phyloP scores from a whole-genome alignment of 1,284 basidiomycete species.

The Irpex rosettiformis region DNA sequence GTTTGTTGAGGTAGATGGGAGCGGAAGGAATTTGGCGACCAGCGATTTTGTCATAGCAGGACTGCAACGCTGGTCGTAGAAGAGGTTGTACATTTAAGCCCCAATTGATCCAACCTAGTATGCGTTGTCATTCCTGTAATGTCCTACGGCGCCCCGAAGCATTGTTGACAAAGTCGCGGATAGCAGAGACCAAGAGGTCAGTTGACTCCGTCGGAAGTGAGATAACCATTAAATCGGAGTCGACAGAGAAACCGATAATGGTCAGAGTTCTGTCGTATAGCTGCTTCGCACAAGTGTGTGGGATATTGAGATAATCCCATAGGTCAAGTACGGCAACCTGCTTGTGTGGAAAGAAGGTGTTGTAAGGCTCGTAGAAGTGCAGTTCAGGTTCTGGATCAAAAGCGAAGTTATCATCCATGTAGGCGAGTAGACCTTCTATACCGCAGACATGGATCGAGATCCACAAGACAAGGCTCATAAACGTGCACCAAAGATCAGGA shows the following conservation, averaged over 20 bases:
- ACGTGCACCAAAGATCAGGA: conserved; percentile 26
- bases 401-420: conserved; percentile 36
- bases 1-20: conserved; percentile 28
- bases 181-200: background rate
- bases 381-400: conserved; percentile 20
- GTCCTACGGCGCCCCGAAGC: conserved; percentile 8
- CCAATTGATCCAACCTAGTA: conserved; percentile 40
- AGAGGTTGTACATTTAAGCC: conserved; percentile 36
- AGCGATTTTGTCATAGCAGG: conserved; percentile 33
- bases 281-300: conserved; percentile 38
- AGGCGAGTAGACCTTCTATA: conserved; percentile 25
- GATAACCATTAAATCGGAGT: conserved; percentile 28
- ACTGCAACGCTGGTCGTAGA: conserved; percentile 27
- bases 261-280: conserved; percentile 25
- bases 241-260: conserved; percentile 36
- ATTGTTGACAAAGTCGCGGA: conserved; percentile 9
- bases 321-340: conserved; percentile 33
- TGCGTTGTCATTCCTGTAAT: conserved; percentile 27
- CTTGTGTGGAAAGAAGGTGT: conserved; percentile 25
- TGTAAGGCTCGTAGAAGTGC: conserved; percentile 27
- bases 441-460: conserved; percentile 23
- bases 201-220: conserved; percentile 19
- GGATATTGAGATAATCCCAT: conserved; percentile 38
- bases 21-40: conserved; percentile 22
- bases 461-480: conserved; percentile 34